Conservation (phyloP, 2,329 filamentous ascomycete species). For the Celoporthe dispersa region DNA sequence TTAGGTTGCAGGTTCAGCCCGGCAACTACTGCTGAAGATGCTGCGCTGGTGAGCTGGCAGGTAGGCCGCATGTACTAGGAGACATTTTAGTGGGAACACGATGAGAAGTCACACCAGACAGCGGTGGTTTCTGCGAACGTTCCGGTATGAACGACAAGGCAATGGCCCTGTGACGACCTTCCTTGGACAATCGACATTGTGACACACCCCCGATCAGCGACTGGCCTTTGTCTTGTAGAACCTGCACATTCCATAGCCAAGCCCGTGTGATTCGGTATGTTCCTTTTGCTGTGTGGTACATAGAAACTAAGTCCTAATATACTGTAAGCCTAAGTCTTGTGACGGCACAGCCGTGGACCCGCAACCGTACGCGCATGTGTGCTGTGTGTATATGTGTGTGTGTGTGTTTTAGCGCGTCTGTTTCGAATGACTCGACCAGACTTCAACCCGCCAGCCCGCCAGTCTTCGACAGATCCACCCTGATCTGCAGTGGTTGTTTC, state of each 20-base stretch:
- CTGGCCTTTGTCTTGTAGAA: not conserved
- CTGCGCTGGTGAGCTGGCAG: constrained; percentile 8
- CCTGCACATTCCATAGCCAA: not conserved
- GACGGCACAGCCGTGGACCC: constrained; percentile 13
- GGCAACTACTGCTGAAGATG: not conserved
- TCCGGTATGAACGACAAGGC: not conserved
- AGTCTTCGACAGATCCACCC: constrained; percentile 16
- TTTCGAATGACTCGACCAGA: constrained; percentile 19
- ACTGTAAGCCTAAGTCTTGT: not conserved
- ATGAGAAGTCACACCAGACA: not conserved
- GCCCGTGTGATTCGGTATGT: not conserved
- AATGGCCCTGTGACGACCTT: not conserved
- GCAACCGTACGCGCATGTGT: not conserved
- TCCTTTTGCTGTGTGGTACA: not conserved
- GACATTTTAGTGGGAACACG: not conserved
- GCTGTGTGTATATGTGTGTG: not conserved
- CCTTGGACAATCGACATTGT: not conserved
- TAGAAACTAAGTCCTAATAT: not conserved
- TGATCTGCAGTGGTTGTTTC: constrained; percentile 5
- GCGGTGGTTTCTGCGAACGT: not conserved
- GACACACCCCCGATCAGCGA: no score
- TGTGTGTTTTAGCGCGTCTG: constrained; percentile 16
- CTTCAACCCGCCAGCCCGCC: constrained; percentile 7
- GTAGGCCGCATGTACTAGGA: not conserved
- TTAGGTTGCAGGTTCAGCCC: constrained; percentile 4